These are phyloP conservation scores for Talaromyces wortmannii DNA, from an alignment of 495 filamentous ascomycete species.

Conservation along the genomic window DNA sequence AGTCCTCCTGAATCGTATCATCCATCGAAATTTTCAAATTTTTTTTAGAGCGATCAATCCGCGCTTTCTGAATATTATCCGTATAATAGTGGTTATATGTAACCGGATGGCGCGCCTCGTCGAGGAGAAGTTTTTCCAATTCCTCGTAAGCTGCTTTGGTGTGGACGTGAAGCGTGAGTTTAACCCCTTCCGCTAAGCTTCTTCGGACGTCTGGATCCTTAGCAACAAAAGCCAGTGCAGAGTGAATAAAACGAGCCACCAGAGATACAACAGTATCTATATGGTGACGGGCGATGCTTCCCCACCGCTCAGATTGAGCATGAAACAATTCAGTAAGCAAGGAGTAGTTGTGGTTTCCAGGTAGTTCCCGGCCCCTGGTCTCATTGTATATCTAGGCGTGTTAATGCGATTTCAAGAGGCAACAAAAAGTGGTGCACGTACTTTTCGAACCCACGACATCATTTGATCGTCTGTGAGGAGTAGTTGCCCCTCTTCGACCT, in stretches of 20 bases:
- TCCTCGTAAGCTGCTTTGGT: slow-evolving; percentile 17
- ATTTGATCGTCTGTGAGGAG: no score
- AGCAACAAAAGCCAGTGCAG: no score
- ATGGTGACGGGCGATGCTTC: slow-evolving; percentile 9
- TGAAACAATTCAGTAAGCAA: slow-evolving; percentile 31
- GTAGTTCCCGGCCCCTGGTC: slow-evolving; percentile 29
- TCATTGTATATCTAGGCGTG: slow-evolving; percentile 11
- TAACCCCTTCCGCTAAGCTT: slow-evolving; percentile 7
- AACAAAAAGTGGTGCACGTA: not conserved
- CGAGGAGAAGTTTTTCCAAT: slow-evolving; percentile 33
- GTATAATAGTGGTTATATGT: slow-evolving; percentile 45
- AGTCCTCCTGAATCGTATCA: not conserved
- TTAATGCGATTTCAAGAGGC: not conserved
- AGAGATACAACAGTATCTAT: slow-evolving; percentile 6
- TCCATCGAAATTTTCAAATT: slow-evolving; percentile 1
- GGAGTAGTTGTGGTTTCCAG: slow-evolving; percentile 37
- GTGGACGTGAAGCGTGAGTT: slow-evolving; percentile 16
- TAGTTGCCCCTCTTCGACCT: no score
- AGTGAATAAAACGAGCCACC: slow-evolving; percentile 10
- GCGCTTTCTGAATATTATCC: slow-evolving; percentile 28
- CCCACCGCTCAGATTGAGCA: slow-evolving; percentile 26
- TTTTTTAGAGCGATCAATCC: slow-evolving; percentile 9
- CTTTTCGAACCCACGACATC: not conserved
- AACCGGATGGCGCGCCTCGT: slow-evolving; percentile 31
- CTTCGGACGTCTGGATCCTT: no score